These are phyloP conservation scores for Termitomyces sp. DNA, from an alignment of 768 basidiomycete genomes.

Conservation along the genomic window DNA sequence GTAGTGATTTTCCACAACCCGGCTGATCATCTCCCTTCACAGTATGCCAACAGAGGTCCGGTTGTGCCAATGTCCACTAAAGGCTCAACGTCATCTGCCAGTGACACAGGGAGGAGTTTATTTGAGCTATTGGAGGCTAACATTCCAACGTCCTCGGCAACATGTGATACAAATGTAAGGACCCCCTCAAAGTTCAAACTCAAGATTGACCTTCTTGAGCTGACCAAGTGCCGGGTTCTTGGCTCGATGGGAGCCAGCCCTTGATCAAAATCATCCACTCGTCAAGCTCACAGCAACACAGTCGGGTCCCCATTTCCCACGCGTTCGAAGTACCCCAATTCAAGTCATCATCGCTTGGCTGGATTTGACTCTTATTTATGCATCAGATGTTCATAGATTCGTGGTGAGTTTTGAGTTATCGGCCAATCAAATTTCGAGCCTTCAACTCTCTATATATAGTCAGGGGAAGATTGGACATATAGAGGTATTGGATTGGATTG, in stretches of 20 bases:
- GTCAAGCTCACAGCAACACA: background rate
- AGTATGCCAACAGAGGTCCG: background rate
- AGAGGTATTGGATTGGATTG: background rate
- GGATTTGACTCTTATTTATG: background rate
- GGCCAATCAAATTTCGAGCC: background rate
- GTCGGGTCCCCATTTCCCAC: background rate
- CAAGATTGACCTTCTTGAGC: background rate
- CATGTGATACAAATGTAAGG: background rate
- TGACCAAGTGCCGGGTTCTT: background rate
- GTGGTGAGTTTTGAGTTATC: background rate
- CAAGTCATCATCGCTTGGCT: background rate
- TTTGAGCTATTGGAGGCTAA: background rate
- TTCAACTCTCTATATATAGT: background rate
- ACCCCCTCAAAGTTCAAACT: background rate
- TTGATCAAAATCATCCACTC: background rate
- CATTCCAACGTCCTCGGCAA: conserved; percentile 1
- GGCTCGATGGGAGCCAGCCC: background rate
- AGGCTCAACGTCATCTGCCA: background rate
- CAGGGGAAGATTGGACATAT: background rate
- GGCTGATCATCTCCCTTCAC: background rate
- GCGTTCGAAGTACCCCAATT: background rate
- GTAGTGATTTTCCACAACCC: background rate
- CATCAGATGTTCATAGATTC: background rate
- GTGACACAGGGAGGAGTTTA: background rate
- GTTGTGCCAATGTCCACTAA: background rate